Evolutionary conservation across 1,284 basidiomycete species (phyloP).

Genomic region (Microbotryum violaceum): DNA sequence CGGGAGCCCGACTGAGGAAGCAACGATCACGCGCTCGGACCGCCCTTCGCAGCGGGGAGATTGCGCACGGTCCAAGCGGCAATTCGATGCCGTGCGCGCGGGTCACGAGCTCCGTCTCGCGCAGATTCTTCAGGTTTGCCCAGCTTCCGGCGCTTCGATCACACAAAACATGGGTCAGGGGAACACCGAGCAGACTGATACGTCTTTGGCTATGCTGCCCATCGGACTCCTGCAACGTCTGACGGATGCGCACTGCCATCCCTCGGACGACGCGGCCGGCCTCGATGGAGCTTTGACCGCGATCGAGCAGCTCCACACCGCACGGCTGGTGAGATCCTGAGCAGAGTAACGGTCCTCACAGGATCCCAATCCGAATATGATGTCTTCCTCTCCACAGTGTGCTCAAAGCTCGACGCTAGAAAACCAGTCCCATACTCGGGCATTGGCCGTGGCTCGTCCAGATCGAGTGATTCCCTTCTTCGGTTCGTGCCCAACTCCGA

Average conservation of each 20-base stretch:
- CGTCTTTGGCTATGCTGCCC: too few species aligned
- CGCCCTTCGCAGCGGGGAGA: too few species aligned
- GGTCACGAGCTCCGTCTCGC: too few species aligned
- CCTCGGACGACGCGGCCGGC: conserved; percentile 36
- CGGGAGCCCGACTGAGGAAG: too few species aligned
- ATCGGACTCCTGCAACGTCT: conserved; percentile 32
- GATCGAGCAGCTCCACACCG: neutral
- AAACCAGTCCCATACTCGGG: conserved; percentile 25
- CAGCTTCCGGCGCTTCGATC: too few species aligned
- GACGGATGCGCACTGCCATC: conserved; percentile 45
- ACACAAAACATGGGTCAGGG: too few species aligned
- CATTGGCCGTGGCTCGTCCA: conserved; percentile 6
- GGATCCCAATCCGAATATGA: neutral
- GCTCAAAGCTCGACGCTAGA: conserved; percentile 30
- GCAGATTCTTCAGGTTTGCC: too few species aligned
- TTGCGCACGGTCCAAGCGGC: too few species aligned
- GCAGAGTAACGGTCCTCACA: neutral
- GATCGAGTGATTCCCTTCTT: conserved; percentile 39
- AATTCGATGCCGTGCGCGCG: too few species aligned
- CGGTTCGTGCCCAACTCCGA: conserved; percentile 34
- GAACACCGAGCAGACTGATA: too few species aligned
- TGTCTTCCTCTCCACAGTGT: conserved; percentile 19
- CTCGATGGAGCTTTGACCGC: too few species aligned
- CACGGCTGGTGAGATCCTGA: neutral
- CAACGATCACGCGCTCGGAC: too few species aligned